A percentile compares a stretch with the other conserved stretches of the same genome.
phyloP scores from a whole-genome alignment of 148 eudicot species.

The Linanthus parryae region DNA sequence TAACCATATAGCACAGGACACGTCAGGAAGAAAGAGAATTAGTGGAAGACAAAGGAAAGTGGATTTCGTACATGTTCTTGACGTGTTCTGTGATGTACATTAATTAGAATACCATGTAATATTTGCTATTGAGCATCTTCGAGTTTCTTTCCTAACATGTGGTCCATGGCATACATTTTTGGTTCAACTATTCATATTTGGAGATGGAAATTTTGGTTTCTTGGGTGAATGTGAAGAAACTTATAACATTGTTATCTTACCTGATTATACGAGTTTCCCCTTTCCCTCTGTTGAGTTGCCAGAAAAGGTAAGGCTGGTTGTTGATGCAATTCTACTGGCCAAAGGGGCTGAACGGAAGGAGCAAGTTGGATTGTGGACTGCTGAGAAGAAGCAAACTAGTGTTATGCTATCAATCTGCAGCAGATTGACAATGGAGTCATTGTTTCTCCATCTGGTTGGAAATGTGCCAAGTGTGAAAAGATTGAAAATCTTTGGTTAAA shows the following conservation, averaged over 20 bases:
- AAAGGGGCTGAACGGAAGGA: constrained; percentile 90
- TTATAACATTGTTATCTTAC: constrained; percentile 59
- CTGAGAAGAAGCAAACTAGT: constrained; percentile 78
- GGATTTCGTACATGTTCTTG: no score
- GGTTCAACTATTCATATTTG: no score
- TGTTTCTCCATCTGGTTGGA: constrained; percentile 93
- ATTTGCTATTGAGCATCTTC: no score
- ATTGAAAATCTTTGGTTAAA: constrained; percentile 94
- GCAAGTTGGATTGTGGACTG: constrained; percentile 87
- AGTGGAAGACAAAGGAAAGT: no score
- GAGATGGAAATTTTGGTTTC: no score
- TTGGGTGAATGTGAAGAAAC: constrained; percentile 71
- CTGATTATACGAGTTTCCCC: constrained; percentile 61
- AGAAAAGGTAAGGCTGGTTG: constrained; percentile 94
- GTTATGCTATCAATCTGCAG: constrained; percentile 56
- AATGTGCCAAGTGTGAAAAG: constrained; percentile 88
- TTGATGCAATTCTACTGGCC: constrained; percentile 69
- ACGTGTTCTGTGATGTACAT: no score
- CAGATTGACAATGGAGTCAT: constrained; percentile 67
- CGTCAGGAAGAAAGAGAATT: no score
- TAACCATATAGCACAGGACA: no score
- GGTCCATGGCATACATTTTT: no score
- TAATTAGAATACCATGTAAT: no score
- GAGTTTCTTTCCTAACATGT: no score
- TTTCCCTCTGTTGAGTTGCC: constrained; percentile 94